These are phyloP conservation scores for Barnettozyma wickerhamii DNA, from an alignment of 805 yeast genomes.

Conservation along the genomic window DNA sequence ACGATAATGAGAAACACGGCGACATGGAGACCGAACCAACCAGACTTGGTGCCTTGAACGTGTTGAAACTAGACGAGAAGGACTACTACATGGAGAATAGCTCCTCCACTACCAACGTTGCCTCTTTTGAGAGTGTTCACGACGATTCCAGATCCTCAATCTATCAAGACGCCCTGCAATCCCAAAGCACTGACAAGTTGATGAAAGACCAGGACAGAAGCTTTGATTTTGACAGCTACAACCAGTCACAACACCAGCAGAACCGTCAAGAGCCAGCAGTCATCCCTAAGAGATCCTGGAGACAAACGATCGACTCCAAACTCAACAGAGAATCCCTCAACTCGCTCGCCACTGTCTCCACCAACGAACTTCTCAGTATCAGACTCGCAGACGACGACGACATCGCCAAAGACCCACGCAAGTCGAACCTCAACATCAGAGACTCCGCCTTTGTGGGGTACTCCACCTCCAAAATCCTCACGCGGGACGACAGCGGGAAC, in stretches of 20 bases:
- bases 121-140: slow-evolving; percentile 26
- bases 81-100: slow-evolving; percentile 32
- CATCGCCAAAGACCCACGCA: slow-evolving; percentile 39
- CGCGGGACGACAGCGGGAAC: slow-evolving; percentile 27
- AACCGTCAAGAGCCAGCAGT: slow-evolving; percentile 1
- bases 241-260: slow-evolving; percentile 1
- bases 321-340: slow-evolving; percentile 56
- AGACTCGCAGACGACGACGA: slow-evolving; percentile 62
- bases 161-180: slow-evolving; percentile 36
- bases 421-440: slow-evolving; percentile 35
- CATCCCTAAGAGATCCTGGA: slow-evolving; percentile 54
- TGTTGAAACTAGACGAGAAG: slow-evolving; percentile 45
- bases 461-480: slow-evolving; percentile 22
- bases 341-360: slow-evolving; percentile 79
- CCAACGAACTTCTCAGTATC: slow-evolving; percentile 77
- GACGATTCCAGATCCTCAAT: slow-evolving; percentile 27
- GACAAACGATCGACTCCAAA: slow-evolving; percentile 33
- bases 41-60: slow-evolving; percentile 47
- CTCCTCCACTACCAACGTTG: slow-evolving; percentile 51
- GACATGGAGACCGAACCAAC: slow-evolving; percentile 23
- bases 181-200: slow-evolving; percentile 37
- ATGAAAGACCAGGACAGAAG: slow-evolving; percentile 18
- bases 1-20: slow-evolving; percentile 24
- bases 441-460: slow-evolving; percentile 37
- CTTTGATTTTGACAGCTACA: background rate